Evolutionary conservation across 2,329 filamentous ascomycete species (phyloP), one percentile per base, ranked within the genome.

Genomic region (Pestalotiopsis fici): DNA sequence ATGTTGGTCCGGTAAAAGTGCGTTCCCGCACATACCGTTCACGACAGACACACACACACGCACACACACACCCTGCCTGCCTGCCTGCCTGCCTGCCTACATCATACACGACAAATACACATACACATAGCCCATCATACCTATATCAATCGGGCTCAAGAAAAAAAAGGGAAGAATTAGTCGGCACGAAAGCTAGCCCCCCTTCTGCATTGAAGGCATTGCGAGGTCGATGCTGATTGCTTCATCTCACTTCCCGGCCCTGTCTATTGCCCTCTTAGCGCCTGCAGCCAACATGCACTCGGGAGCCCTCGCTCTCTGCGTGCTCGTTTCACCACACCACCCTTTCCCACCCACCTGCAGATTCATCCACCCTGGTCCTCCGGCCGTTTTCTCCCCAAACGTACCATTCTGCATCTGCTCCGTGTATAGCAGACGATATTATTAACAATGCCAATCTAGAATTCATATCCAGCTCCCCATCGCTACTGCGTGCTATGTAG

Each of bases 381-480:
- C 63, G 63, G 50, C 55, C 63, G 63, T 47, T 50, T 65, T 59
- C 39, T 35, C 63, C 63, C 50, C 27, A 65, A 65, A 59, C 63
- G 63, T 65, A 54, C 54, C 15, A 31, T n/a, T 54, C 23, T 66
- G 55, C 64, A 66, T 56, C 59, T 35, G 13, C 64, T 60, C 57
- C 57, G 56, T 61, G 56, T 66, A 50, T 50, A 50, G 43, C 43
- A 50, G 43, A 50, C 63, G 27, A 31, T 59, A 59, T 59, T 65
- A 65, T 59, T 65, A 65, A 65, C 56, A 54, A 54, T 59, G 64
- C n/a, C 64, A 66, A 50, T 66, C 37, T 59, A 35, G 64, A 54
- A 25, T 61, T 57, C 43, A 66, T 66, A 54, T 66, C 37, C 25
- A 59, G 25, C n/a, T 55, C 62, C n/a, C 13, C 43, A 47, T 50